phyloP scores from a whole-genome alignment of 1,284 basidiomycete species.

The Cutaneotrichosporon sp. region DNA sequence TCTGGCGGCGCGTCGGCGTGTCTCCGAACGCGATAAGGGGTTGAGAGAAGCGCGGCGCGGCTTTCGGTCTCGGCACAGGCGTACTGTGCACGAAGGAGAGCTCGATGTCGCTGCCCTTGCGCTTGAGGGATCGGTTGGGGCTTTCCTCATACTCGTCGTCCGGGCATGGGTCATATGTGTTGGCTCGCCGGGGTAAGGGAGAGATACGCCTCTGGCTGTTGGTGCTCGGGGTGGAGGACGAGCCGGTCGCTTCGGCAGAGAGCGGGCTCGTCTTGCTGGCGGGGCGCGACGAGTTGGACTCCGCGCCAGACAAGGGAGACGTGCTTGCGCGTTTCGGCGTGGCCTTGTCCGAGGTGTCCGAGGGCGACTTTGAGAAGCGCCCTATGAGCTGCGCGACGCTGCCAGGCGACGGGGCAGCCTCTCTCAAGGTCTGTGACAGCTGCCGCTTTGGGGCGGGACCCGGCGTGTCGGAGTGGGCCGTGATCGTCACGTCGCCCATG shows the following conservation, averaged over 20 bases:
- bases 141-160: not conserved
- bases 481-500: conserved; percentile 4
- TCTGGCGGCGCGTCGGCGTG: conserved; percentile 12
- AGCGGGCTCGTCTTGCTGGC: not conserved
- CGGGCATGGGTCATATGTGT: not conserved
- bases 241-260: not conserved
- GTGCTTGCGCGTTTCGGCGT: not conserved
- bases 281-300: not conserved
- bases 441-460: conserved; percentile 1
- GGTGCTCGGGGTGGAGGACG: not conserved
- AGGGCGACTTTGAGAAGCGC: conserved; percentile 9
- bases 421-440: conserved; percentile 8
- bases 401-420: conserved; percentile 9
- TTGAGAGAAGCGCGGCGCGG: conserved; percentile 14
- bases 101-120: conserved; percentile 20
- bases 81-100: not conserved
- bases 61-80: not conserved
- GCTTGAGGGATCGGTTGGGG: conserved; percentile 15
- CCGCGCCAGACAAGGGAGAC: not conserved
- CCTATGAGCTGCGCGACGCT: conserved; percentile 10
- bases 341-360: not conserved
- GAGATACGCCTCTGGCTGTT: conserved; percentile 16
- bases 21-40: conserved; percentile 26
- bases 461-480: not conserved
- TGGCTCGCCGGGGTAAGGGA: conserved; percentile 12